Evolutionary conservation across 2,329 filamentous ascomycete genomes (phyloP).

Genomic region (Dothideomycetidae sp.): DNA sequence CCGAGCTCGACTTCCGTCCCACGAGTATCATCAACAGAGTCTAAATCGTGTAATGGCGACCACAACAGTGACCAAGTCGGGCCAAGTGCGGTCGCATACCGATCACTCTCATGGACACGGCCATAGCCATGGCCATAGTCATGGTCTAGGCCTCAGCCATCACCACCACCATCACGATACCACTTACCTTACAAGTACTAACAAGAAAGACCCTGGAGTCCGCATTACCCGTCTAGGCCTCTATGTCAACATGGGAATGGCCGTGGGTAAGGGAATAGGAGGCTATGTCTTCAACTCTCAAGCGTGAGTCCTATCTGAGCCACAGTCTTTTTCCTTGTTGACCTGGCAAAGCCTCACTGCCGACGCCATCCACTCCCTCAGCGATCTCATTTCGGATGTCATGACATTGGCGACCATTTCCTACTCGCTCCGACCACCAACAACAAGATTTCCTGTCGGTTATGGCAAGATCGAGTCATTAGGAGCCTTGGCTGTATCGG

Average conservation of each 20-base stretch:
- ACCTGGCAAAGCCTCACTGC: constrained; percentile 33
- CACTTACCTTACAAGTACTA: constrained; percentile 61
- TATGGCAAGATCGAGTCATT: constrained; percentile 98
- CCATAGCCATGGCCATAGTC: constrained; percentile 34
- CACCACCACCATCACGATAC: constrained; percentile 78
- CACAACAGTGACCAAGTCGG: constrained; percentile 9
- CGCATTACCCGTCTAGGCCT: constrained; percentile 83
- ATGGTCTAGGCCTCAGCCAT: constrained; percentile 30
- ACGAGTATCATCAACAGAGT: not conserved
- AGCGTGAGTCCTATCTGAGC: constrained; percentile 23
- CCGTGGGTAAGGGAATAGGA: constrained; percentile 78
- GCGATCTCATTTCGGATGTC: constrained; percentile 87
- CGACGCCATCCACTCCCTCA: constrained; percentile 89
- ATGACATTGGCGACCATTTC: constrained; percentile 89
- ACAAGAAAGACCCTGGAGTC: constrained; percentile 85
- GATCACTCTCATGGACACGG: constrained; percentile 10
- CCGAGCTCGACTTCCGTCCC: constrained; percentile 13
- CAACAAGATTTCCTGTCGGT: constrained; percentile 69
- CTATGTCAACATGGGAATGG: constrained; percentile 86
- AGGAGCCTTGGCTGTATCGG: constrained; percentile 82
- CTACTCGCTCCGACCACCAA: constrained; percentile 77
- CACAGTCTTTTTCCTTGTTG: too few species aligned
- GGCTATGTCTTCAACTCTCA: constrained; percentile 93
- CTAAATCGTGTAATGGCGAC: constrained; percentile 14
- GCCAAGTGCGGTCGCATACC: constrained; percentile 19